Percentiles rank a stretch among this genome's conserved stretches.
Conservation (phyloP, 2,329 filamentous ascomycete species). For the Penicillium sp. region DNA sequence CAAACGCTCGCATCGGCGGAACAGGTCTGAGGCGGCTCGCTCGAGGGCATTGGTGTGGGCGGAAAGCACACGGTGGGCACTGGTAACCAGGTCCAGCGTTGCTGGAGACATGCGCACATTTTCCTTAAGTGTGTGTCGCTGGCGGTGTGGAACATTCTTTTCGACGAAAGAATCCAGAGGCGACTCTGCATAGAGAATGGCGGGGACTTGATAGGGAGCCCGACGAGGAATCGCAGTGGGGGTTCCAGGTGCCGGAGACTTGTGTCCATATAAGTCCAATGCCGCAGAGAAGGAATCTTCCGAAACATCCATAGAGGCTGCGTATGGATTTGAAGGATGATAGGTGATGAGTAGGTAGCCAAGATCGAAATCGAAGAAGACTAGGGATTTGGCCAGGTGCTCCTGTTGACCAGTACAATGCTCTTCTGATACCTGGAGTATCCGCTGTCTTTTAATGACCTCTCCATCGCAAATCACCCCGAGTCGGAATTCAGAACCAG, state of each 20-base stretch:
- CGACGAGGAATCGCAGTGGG: slow-evolving; percentile 32
- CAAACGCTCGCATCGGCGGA: slow-evolving; percentile 48
- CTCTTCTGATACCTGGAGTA: slow-evolving; percentile 40
- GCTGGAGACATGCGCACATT: slow-evolving; percentile 46
- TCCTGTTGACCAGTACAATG: slow-evolving; percentile 23
- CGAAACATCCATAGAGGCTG: slow-evolving; percentile 49
- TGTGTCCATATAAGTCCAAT: slow-evolving; percentile 26
- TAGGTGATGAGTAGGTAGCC: slow-evolving; percentile 55
- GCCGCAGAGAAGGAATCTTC: slow-evolving; percentile 29
- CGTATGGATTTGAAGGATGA: slow-evolving; percentile 46
- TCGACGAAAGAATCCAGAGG: slow-evolving; percentile 40
- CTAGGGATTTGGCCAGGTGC: slow-evolving; percentile 46
- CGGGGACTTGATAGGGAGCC: slow-evolving; percentile 41
- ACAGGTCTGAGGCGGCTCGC: slow-evolving; percentile 48
- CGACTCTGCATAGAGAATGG: slow-evolving; percentile 37
- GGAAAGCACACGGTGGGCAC: slow-evolving; percentile 45
- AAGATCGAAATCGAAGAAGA: slow-evolving; percentile 53
- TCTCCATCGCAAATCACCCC: slow-evolving; percentile 51
- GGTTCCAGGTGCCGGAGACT: slow-evolving; percentile 18
- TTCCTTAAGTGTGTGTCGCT: slow-evolving; percentile 41
- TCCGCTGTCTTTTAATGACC: slow-evolving; percentile 46
- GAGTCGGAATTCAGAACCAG: slow-evolving; percentile 54
- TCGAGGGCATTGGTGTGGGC: slow-evolving; percentile 45
- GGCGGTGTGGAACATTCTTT: slow-evolving; percentile 41
- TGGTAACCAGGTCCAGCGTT: slow-evolving; percentile 46